A percentile compares a stretch with the other conserved stretches of the same genome.
phyloP scores from a whole-genome alignment of 2,329 filamentous ascomycete species.

The Curvularia hawaiiensis region DNA sequence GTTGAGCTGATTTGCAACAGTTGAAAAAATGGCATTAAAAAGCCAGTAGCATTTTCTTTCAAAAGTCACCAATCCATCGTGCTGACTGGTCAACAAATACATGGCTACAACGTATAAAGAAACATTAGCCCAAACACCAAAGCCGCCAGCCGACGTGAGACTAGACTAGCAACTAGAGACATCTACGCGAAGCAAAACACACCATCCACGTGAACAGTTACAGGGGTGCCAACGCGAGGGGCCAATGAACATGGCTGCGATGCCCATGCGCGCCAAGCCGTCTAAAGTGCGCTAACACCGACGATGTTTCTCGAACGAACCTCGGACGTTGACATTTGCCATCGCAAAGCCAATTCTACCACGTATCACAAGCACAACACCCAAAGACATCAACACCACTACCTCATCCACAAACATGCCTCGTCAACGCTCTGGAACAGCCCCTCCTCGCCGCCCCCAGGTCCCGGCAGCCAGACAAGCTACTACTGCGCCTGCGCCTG shows the following conservation, averaged over 20 bases:
- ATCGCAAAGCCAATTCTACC: constrained; percentile 11
- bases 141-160: not conserved
- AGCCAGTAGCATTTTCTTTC: not conserved
- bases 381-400: constrained; percentile 6
- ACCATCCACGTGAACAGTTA: not conserved
- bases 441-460: constrained; percentile 51
- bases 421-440: constrained; percentile 55
- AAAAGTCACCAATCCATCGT: not conserved
- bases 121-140: not conserved
- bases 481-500: constrained; percentile 60
- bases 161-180: not conserved
- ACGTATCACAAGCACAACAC: constrained; percentile 5
- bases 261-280: constrained; percentile 19
- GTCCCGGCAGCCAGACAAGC: constrained; percentile 49
- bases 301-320: constrained; percentile 35
- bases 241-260: constrained; percentile 11
- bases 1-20: not conserved
- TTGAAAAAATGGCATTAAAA: not conserved
- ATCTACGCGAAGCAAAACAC: not conserved
- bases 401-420: constrained; percentile 45
- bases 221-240: not conserved
- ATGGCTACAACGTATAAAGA: not conserved
- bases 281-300: constrained; percentile 22
- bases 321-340: constrained; percentile 29
- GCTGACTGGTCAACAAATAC: not conserved